phyloP scores from a whole-genome alignment of 805 yeast species.

The Clavispora carvajalis region DNA sequence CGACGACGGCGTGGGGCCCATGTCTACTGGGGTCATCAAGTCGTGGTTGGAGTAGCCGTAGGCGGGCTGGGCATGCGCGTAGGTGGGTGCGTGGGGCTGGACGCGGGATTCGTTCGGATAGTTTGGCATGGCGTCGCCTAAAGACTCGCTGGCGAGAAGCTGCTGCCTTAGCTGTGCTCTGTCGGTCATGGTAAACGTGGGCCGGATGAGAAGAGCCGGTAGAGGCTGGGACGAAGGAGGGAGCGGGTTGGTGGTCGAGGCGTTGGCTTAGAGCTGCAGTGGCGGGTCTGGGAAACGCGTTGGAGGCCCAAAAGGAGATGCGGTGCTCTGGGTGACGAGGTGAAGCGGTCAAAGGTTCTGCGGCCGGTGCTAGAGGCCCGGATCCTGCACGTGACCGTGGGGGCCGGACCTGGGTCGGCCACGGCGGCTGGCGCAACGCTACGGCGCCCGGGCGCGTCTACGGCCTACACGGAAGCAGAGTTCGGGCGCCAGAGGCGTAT shows the following conservation, averaged over 20 bases:
- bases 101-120: slow-evolving; percentile 11
- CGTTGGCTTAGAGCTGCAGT: too few species aligned
- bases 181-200: background rate
- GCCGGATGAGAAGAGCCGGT: background rate
- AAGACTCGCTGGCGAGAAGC: slow-evolving; percentile 27
- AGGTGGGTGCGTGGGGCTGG: slow-evolving; percentile 6
- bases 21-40: slow-evolving; percentile 21
- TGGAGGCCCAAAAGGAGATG: too few species aligned
- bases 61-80: background rate
- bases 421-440: too few species aligned
- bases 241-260: too few species aligned
- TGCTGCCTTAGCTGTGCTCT: slow-evolving; percentile 29
- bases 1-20: slow-evolving; percentile 9
- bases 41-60: slow-evolving; percentile 21
- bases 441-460: too few species aligned
- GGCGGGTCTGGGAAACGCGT: background rate
- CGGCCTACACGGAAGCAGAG: too few species aligned
- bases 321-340: too few species aligned
- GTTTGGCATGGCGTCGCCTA: slow-evolving; percentile 18
- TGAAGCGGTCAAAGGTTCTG: background rate
- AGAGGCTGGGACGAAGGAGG: background rate
- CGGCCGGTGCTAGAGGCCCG: background rate
- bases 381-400: background rate
- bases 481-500: too few species aligned
- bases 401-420: too few species aligned